Evolutionary conservation across 169 alveolate species (phyloP).

Genomic region (Ichthyophthirius multifiliis): DNA sequence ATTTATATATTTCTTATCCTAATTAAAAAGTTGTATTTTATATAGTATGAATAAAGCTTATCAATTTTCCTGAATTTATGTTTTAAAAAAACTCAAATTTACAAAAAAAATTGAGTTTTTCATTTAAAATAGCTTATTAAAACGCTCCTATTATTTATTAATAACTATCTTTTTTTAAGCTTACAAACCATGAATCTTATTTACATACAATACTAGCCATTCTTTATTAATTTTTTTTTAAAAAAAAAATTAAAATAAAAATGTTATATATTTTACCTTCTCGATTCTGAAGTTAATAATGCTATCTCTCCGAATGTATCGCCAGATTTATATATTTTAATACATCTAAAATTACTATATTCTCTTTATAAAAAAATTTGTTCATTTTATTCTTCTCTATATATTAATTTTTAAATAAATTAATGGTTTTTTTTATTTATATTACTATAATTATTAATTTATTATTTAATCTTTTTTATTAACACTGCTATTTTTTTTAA

Average conservation of each 20-base stretch:
- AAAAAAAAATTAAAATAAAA: neutral
- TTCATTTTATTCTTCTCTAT: neutral
- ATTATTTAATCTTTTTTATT: neutral
- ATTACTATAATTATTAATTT: neutral
- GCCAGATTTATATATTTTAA: neutral
- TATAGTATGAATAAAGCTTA: neutral
- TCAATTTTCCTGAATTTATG: neutral
- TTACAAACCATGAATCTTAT: neutral
- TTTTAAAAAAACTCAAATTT: neutral
- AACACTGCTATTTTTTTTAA: neutral
- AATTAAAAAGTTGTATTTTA: neutral
- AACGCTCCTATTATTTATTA: neutral
- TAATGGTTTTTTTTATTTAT: neutral
- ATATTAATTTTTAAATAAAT: too few species aligned
- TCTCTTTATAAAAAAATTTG: neutral
- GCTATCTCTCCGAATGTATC: constrained; percentile 6
- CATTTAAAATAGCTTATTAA: neutral
- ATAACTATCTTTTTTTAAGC: neutral
- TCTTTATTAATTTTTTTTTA: neutral
- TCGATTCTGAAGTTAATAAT: neutral
- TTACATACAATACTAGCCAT: constrained; percentile 3
- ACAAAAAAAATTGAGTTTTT: neutral
- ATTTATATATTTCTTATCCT: neutral
- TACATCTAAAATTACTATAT: neutral
- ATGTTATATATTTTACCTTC: neutral